A percentile compares a stretch with the other conserved stretches of the same genome.
phyloP scores from a whole-genome alignment of 106 monocot genomes.

The Apostasia ramifera region DNA sequence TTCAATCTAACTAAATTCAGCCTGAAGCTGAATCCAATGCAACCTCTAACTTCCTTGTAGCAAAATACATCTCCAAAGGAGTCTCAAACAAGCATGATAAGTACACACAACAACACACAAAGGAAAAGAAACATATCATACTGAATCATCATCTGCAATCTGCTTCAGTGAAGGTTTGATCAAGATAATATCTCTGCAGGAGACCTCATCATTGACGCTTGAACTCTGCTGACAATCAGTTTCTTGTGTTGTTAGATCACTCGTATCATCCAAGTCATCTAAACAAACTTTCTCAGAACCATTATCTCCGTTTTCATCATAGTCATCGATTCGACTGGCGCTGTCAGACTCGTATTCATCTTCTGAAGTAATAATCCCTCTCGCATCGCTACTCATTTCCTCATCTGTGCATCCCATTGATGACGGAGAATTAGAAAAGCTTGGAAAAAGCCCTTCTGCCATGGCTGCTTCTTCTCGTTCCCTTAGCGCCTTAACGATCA shows the following conservation, averaged over 20 bases:
- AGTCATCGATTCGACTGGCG: background rate
- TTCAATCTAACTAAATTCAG: too few relatives aligned
- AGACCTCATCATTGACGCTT: background rate
- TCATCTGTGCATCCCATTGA: constrained; percentile 14
- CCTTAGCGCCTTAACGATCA: constrained; percentile 64
- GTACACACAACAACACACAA: too few relatives aligned
- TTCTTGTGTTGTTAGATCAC: too few relatives aligned
- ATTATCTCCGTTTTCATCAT: constrained; percentile 8
- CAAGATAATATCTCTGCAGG: constrained; percentile 8
- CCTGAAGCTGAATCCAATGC: too few relatives aligned
- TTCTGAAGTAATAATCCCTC: constrained; percentile 8
- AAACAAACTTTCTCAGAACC: background rate
- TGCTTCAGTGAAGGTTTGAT: background rate
- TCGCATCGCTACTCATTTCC: constrained; percentile 4
- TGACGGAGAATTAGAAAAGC: constrained; percentile 41
- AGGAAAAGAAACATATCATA: too few relatives aligned
- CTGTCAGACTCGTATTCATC: constrained; percentile 19
- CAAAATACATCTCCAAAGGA: too few relatives aligned
- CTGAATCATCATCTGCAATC: background rate
- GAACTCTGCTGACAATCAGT: too few relatives aligned
- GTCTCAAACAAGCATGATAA: too few relatives aligned
- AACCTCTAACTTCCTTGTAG: too few relatives aligned
- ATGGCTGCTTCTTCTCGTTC: constrained; percentile 62
- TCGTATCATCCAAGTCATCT: background rate
- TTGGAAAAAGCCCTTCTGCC: constrained; percentile 21